Conservation (phyloP, 768 basidiomycete species). For the Lentinula raphanica region DNA sequence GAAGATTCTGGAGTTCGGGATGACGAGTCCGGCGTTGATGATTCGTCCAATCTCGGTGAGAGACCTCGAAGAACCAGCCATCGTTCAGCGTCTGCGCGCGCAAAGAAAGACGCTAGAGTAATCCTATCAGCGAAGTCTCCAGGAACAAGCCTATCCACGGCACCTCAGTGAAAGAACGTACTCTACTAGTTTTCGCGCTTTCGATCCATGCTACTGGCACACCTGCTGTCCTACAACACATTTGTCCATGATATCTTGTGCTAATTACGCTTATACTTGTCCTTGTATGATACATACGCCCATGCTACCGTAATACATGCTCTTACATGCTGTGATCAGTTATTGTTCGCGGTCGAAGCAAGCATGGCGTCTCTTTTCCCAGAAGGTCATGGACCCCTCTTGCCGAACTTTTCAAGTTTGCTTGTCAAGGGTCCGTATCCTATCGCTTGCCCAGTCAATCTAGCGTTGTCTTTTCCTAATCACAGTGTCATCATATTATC, state of each 20-base stretch:
- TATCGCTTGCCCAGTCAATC: not conserved
- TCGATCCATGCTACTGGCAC: too few relatives aligned
- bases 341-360: not conserved
- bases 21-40: constrained; percentile 1
- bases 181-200: not conserved
- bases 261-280: too few relatives aligned
- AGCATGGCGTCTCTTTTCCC: not conserved
- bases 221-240: not conserved
- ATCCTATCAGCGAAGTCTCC: not conserved
- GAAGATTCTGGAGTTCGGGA: not conserved
- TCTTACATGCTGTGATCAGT: not conserved
- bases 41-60: not conserved
- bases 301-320: too few relatives aligned
- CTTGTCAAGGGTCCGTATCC: constrained; percentile 2
- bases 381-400: not conserved
- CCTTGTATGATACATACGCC: too few relatives aligned
- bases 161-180: not conserved
- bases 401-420: not conserved
- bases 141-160: not conserved
- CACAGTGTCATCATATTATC: not conserved
- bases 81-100: not conserved
- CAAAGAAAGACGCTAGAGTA: not conserved
- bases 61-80: not conserved
- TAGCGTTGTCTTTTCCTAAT: not conserved
- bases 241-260: not conserved